Base-by-base conservation (phyloP, 148 eudicot species). In the Pharnaceum exiguum region DNA sequence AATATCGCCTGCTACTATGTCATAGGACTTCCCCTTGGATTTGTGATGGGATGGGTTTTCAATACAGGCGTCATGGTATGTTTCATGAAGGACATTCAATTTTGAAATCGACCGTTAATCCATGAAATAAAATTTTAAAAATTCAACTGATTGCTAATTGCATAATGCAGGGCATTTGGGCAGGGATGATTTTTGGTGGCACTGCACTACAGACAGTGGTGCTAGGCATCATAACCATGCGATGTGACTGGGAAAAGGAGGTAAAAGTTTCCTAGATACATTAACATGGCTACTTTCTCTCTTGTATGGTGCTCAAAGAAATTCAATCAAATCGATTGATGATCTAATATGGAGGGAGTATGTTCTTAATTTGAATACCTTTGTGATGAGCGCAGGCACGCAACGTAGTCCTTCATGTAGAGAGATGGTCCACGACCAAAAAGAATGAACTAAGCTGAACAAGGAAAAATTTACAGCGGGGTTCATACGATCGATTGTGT, bases 231-330 rank as follows among this genome's bases (percentile, higher is more conserved):
- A 46, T 76, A 22, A 67, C 71, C 36, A 7, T 59, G 3, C 44
- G 37, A 49, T 74, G 82, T 43, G 64, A 82, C 56, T 82, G 87
- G 87, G 87, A 82, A 3, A 77, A 76, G 18, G 79, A 82, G 87
- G 87, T 82, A 71, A 51, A 27, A 9, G 8, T 5, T 1, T 28
- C 37, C 5, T 21, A 11, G 32, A 17, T 58, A 9, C 0, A 6
- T 0, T 17, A 3, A 10, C 18, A 16, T 1, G 10, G 26, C 3
- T 7, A 23, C 40, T 22, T 12, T 11, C 18, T 50, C 8, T 0
- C 39, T 18, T 37, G 17, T 4, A 27, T 28, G n/a, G n/a, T n/a
- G n/a, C n/a, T n/a, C n/a, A n/a, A n/a, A n/a, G n/a, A n/a, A n/a
- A n/a, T n/a, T n/a, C n/a, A n/a, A n/a, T n/a, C n/a, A n/a, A n/a